phyloP scores from a whole-genome alignment of 129 eudicot genomes.

The Lactuca saligna region DNA sequence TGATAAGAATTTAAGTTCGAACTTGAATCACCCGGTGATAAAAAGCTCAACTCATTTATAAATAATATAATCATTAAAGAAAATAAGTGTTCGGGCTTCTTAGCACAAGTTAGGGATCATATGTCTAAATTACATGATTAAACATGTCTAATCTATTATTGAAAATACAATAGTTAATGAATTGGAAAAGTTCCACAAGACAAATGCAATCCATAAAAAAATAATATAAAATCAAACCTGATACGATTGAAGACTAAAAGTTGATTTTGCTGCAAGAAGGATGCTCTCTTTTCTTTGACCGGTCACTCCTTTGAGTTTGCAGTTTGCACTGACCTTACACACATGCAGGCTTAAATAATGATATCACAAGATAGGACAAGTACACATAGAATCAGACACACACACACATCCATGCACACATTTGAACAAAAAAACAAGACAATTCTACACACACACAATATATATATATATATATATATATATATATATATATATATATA shows the following conservation, averaged over 20 bases:
- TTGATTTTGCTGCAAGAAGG: constrained; percentile 15
- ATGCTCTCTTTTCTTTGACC: constrained; percentile 12
- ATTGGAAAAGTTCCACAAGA: background rate
- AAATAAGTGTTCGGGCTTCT: background rate
- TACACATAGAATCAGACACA: background rate
- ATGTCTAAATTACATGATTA: background rate
- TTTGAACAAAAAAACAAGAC: background rate
- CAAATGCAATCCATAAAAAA: background rate
- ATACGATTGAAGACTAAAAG: background rate
- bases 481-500: constrained; percentile 1
- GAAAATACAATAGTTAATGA: background rate
- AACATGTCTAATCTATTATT: background rate
- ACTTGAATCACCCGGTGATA: too few species aligned
- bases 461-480: background rate
- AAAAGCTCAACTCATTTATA: too few species aligned
- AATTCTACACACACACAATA: background rate
- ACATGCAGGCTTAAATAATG: constrained; percentile 26
- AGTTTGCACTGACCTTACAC: constrained; percentile 22
- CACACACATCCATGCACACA: background rate
- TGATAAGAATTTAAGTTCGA: too few species aligned
- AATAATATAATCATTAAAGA: too few species aligned
- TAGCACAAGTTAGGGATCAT: background rate
- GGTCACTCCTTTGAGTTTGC: constrained; percentile 23
- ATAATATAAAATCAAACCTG: constrained; percentile 10
- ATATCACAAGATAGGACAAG: background rate